Conservation (phyloP, 306 rosid genomes). For the Benincasa hispida region DNA sequence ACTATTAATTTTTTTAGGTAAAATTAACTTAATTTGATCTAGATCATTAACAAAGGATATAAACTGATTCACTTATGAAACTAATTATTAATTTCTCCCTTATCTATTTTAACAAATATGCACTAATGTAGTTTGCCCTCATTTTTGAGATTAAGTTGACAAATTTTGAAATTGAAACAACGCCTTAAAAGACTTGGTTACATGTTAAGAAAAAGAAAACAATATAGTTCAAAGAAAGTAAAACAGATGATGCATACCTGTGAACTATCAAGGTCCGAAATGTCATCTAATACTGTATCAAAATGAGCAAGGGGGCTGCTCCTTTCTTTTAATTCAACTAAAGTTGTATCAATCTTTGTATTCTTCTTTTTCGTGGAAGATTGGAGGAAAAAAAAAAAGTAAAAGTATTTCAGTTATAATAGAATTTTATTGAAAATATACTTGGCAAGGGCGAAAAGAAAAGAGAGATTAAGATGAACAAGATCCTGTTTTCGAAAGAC, state of each 20-base stretch:
- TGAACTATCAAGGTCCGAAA: slow-evolving; percentile 16
- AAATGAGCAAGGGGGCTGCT: slow-evolving; percentile 14
- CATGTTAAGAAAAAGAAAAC: background rate
- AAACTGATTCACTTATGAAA: background rate
- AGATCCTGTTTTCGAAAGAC: background rate
- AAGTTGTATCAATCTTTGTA: slow-evolving; percentile 21
- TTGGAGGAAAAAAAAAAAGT: background rate
- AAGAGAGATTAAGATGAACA: background rate
- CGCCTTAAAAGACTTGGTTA: background rate
- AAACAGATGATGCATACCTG: slow-evolving; percentile 27
- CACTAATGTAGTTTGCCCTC: background rate
- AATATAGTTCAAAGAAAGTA: background rate
- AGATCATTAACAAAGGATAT: too few relatives aligned
- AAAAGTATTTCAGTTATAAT: background rate
- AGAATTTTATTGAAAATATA: background rate
- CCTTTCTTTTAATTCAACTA: slow-evolving; percentile 25
- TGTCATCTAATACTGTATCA: slow-evolving; percentile 15
- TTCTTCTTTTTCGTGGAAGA: background rate
- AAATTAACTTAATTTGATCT: too few relatives aligned
- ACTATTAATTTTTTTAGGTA: too few relatives aligned
- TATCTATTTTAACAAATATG: background rate
- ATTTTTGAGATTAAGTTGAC: background rate
- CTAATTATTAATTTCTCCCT: background rate
- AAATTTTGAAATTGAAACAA: background rate
- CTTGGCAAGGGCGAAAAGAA: background rate